Conservation (phyloP, 1,284 basidiomycete species). For the Coniferiporia weirii region DNA sequence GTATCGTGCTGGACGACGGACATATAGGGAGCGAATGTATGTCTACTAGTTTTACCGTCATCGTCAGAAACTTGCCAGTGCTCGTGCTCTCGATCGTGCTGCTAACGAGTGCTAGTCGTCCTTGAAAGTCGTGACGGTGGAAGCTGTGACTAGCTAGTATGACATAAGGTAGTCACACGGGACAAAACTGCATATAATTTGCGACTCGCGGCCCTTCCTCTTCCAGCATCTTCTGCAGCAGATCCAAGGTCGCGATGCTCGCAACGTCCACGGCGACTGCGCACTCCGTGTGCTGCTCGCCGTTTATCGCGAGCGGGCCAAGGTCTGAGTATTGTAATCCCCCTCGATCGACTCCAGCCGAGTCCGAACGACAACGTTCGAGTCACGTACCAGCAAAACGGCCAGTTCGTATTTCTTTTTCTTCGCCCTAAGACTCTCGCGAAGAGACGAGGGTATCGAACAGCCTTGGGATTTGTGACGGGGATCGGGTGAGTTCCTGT, state of each 20-base stretch:
- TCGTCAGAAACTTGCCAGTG: neutral
- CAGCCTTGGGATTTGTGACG: conserved; percentile 18
- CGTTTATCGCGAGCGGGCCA: conserved; percentile 48
- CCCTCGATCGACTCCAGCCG: conserved; percentile 46
- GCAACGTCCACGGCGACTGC: conserved; percentile 35
- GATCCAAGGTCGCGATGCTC: conserved; percentile 49
- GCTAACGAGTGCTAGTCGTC: no score
- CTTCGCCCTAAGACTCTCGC: neutral
- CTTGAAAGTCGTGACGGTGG: no score
- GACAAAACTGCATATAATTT: no score
- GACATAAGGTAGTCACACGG: no score
- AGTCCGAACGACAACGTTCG: conserved; percentile 40
- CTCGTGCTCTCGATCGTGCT: no score
- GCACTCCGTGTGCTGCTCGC: conserved; percentile 17
- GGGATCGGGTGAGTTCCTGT: conserved; percentile 18
- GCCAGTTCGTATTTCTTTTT: neutral
- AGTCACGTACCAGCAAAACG: conserved; percentile 48
- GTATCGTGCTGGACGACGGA: conserved; percentile 46
- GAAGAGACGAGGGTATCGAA: conserved; percentile 10
- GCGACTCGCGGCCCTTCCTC: neutral
- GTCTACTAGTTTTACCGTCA: conserved; percentile 11
- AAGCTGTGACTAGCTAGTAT: no score
- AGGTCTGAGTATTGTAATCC: conserved; percentile 55
- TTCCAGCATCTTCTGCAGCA: conserved; percentile 30
- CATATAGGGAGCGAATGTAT: conserved; percentile 38